phyloP scores from a whole-genome alignment of 306 rosid species.

The Coriaria nepalensis region DNA sequence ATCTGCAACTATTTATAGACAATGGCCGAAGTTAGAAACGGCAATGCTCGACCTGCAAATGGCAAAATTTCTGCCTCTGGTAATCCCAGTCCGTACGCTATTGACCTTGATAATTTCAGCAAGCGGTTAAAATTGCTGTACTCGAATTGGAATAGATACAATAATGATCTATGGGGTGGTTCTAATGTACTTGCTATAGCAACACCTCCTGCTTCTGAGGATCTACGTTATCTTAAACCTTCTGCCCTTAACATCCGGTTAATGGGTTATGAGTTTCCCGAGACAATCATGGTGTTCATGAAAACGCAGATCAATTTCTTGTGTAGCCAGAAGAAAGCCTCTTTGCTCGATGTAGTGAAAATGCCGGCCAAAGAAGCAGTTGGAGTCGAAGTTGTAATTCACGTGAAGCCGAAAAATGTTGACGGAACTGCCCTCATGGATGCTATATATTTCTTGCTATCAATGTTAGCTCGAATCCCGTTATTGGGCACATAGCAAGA shows the following conservation, averaged over 20 bases:
- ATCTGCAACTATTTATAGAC: constrained; percentile 8
- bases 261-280: constrained; percentile 87
- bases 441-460: constrained; percentile 53
- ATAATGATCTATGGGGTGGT: constrained; percentile 55
- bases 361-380: constrained; percentile 54
- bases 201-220: constrained; percentile 80
- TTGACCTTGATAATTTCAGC: constrained; percentile 52
- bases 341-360: constrained; percentile 58
- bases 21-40: constrained; percentile 23
- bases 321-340: constrained; percentile 81
- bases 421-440: constrained; percentile 74
- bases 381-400: constrained; percentile 66
- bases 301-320: constrained; percentile 68
- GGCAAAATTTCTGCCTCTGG: constrained; percentile 31
- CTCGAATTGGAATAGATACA: constrained; percentile 54
- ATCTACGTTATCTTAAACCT: constrained; percentile 78
- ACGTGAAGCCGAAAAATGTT: constrained; percentile 60
- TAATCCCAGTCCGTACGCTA: constrained; percentile 41
- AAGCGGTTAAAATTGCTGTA: constrained; percentile 46
- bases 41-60: constrained; percentile 69
- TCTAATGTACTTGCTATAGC: constrained; percentile 57
- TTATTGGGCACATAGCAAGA: constrained; percentile 62
- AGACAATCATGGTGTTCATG: constrained; percentile 75
- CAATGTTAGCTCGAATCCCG: constrained; percentile 40
- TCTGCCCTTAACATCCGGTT: constrained; percentile 76